These are phyloP conservation scores for Backusella westeae DNA, from an alignment of 192 early-diverging fungal genomes.

Conservation along the genomic window DNA sequence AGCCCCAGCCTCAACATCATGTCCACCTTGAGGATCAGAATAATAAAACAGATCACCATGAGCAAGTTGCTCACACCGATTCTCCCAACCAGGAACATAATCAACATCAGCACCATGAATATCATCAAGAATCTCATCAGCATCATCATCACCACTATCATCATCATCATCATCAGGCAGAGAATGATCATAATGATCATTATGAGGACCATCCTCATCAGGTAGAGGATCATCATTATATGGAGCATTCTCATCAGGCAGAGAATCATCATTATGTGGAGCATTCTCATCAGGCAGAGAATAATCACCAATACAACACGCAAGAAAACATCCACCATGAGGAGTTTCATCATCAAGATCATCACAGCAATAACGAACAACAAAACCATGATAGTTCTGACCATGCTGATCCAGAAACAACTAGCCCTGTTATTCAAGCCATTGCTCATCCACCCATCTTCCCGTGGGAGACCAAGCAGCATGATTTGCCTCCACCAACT, in stretches of 20 bases:
- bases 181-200: neutral
- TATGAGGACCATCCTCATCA: constrained; percentile 10
- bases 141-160: no score
- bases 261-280: neutral
- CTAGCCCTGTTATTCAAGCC: neutral
- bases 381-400: neutral
- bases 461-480: neutral
- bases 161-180: neutral
- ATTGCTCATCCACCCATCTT: neutral
- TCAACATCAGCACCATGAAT: neutral
- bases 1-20: neutral
- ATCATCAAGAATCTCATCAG: neutral
- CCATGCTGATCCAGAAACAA: neutral
- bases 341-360: neutral
- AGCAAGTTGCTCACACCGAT: neutral
- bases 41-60: neutral
- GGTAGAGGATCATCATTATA: neutral
- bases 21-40: neutral
- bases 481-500: neutral
- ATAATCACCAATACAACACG: neutral
- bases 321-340: neutral
- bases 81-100: neutral
- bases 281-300: neutral
- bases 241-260: constrained; percentile 1
- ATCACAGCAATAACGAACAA: neutral